Percentiles rank a stretch among this genome's conserved stretches.
Conservation (phyloP, 139 green algal species). For the Axilococcus clingmanii region DNA sequence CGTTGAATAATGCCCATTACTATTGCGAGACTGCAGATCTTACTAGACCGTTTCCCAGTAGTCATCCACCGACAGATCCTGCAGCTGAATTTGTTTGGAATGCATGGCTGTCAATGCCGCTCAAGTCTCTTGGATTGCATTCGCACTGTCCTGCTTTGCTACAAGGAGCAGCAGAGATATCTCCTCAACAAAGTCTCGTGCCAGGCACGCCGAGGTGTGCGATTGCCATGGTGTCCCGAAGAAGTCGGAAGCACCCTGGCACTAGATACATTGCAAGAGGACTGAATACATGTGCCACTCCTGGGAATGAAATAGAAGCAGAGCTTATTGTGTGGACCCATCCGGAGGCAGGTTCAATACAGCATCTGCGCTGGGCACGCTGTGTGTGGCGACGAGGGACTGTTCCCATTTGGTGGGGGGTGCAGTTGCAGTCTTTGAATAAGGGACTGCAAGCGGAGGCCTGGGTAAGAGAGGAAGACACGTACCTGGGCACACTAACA, state of each 20-base stretch:
- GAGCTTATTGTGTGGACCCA: conserved; percentile 79
- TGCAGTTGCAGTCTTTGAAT: conserved; percentile 41
- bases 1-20: conserved; percentile 76
- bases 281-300: conserved; percentile 72
- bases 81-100: conserved; percentile 88
- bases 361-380: conserved; percentile 44
- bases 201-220: conserved; percentile 40
- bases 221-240: conserved; percentile 57
- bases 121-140: conserved; percentile 53
- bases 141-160: conserved; percentile 71
- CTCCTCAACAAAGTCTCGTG: conserved; percentile 52
- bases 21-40: conserved; percentile 93
- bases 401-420: conserved; percentile 65
- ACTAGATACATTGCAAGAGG: conserved; percentile 88
- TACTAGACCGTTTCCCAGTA: conserved; percentile 78
- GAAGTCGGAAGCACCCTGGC: conserved; percentile 79
- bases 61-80: conserved; percentile 10
- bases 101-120: conserved; percentile 53
- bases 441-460: conserved; percentile 41
- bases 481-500: conserved; percentile 68
- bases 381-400: conserved; percentile 78
- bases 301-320: conserved; percentile 96
- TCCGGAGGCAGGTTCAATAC: conserved; percentile 10
- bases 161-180: conserved; percentile 81
- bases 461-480: conserved; percentile 66